Percentiles rank a stretch among this genome's conserved stretches.
Evolutionary conservation across 2,329 filamentous ascomycete genomes (phyloP).

Genomic region (Ceratocystis lukuohia): DNA sequence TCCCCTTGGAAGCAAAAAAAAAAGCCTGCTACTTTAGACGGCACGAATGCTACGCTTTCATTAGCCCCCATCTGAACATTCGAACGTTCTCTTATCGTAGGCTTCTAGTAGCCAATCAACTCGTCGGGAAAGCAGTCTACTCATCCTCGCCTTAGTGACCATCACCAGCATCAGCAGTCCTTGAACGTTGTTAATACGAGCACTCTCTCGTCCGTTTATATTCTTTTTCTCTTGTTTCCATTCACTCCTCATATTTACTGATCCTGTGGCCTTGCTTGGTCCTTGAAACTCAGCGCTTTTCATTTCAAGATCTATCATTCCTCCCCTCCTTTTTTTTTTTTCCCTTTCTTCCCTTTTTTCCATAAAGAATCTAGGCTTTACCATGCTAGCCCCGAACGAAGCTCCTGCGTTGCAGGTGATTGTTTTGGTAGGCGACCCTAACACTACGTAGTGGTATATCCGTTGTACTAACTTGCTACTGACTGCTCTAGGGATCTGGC

Average conservation of each 20-base stretch:
- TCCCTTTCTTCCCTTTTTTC: background rate
- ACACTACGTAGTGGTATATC: background rate
- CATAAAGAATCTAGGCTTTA: background rate
- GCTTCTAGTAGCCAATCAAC: background rate
- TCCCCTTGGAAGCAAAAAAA: background rate
- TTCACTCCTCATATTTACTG: background rate
- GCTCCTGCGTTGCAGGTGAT: slow-evolving; percentile 56
- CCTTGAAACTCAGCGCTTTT: background rate
- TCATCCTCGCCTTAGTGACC: background rate
- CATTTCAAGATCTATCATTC: background rate
- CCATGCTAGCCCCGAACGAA: slow-evolving; percentile 19
- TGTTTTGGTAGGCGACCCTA: slow-evolving; percentile 50
- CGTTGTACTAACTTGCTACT: slow-evolving; percentile 12
- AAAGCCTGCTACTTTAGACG: background rate
- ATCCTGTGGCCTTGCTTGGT: background rate
- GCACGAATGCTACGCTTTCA: background rate
- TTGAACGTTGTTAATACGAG: background rate
- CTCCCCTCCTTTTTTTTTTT: background rate
- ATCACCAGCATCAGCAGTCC: background rate
- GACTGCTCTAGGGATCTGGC: slow-evolving; percentile 55
- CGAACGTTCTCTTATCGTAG: background rate
- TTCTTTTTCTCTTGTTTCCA: background rate
- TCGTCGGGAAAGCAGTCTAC: background rate
- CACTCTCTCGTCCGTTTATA: background rate
- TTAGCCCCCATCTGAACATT: background rate